These are phyloP conservation scores for Mitragyna speciosa DNA, from an alignment of 257 asterid genomes.

Conservation along the genomic window DNA sequence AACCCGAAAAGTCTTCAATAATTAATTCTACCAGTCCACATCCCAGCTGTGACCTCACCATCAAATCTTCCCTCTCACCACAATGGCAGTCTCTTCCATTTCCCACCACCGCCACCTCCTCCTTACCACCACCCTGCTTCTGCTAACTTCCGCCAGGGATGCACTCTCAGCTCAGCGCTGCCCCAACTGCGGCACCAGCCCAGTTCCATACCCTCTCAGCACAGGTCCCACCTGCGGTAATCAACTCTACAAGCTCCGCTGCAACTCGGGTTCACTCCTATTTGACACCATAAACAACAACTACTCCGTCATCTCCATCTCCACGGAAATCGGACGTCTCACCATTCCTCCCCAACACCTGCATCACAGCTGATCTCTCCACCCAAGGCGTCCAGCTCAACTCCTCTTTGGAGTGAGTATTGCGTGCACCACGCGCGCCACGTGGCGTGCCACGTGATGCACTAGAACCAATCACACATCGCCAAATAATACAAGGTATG, in stretches of 20 bases:
- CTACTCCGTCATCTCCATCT: conserved; percentile 59
- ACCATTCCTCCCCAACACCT: conserved; percentile 55
- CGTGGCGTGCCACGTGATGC: too few species aligned
- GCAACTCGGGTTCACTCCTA: conserved; percentile 42
- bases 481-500: too few species aligned
- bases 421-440: too few species aligned
- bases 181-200: conserved; percentile 62
- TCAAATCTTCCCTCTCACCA: neutral
- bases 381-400: conserved; percentile 67
- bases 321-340: conserved; percentile 63
- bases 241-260: conserved; percentile 57
- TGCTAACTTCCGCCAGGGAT: conserved; percentile 35
- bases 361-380: conserved; percentile 63
- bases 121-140: conserved; percentile 27
- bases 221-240: conserved; percentile 77
- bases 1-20: too few species aligned
- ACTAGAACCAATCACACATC: too few species aligned
- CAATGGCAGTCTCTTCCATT: conserved; percentile 22
- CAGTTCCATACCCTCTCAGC: conserved; percentile 89
- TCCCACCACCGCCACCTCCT: conserved; percentile 26
- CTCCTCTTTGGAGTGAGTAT: too few species aligned
- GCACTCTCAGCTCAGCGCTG: conserved; percentile 51
- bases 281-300: conserved; percentile 71
- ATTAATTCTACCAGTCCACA: too few species aligned
- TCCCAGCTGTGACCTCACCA: too few species aligned